Evolutionary conservation across 495 filamentous ascomycete genomes (phyloP), one percentile per base, ranked within the genome.

Genomic region (Neurospora sp.): DNA sequence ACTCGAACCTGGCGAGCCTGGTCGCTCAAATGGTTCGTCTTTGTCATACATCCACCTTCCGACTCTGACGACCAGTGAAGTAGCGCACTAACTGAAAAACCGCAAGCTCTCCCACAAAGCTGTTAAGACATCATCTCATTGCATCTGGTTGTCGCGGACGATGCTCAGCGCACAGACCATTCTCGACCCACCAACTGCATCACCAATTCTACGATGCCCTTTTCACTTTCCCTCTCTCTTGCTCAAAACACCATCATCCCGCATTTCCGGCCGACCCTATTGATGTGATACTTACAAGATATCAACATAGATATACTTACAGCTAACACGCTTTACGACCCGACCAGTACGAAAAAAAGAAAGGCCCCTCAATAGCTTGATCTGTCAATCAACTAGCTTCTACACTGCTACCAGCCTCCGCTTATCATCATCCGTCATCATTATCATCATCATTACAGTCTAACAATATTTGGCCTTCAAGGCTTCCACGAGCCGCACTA

Each of bases 81-180:
- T 61, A 61, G 53, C 5, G 9, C 14, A 61, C 27, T 66, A 66
- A 18, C 53, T 3, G 0, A 7, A 0, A 9, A 0, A 3, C 14
- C 9, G 27, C 12, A 1, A 59, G 1, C 0, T 61, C 0, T 0
- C 0, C 2, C 3, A 3, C 0, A 20, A 16, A 3, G 1, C 10
- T 16, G 22, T 61, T 61, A 61, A 31, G 53, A 0, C 5, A 16
- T 18, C 22, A 35, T 18, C 22, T 35, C 12, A 37, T 27, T 35
- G 27, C 27, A 18, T 35, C 1, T 18, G 27, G 1, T 9, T 0
- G 9, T 35, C 6, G 27, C 14, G 27, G 27, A 35, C 27, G 7
- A 35, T 18, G 27, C 20, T 61, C 20, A 18, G 0, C 27, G 46
- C 46, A 53, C 48, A 27, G 20, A 59, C 20, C 0, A 66, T 8